Base-by-base conservation (phyloP, 225 moss, liverwort and hornwort species). In the Physcomitrium patens region DNA sequence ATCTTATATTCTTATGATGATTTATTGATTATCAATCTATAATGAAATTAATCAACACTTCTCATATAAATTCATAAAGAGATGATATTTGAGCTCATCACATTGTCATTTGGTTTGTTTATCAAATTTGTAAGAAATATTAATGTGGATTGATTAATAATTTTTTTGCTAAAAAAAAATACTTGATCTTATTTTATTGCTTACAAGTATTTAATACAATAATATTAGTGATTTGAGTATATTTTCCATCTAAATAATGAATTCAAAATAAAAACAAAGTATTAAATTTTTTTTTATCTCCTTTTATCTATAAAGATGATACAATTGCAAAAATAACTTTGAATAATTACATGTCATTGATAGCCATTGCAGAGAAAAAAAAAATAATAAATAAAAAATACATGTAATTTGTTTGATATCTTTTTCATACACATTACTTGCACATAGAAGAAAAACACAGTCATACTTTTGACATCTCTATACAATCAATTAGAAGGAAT, bases 181-280 rank as follows among this genome's bases (percentile, higher is more conserved):
- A 50, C 78, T 86, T 37, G 78, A 71, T 77, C 86, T 76, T 78
- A 67, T 83, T 67, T 68, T 83, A 75, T 83, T 89, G 77, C 86
- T 86, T 89, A 74, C 55, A 63, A 44, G 42, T 69, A 69, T 75
- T 84, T 42, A 63, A 63, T 47, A 15, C 63, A 27, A 45, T 53
- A 13, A 72, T 51, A 52, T 81, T 46, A 85, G 27, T 71, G 22
- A 66, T 12, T 45, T 64, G 37, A 18, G 44, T 58, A 45, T 23
- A 67, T 50, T 15, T 71, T 63, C 75, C 63, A 62, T 18, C 26
- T 15, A n/a, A 62, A 51, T 52, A 44, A 63, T 13, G 50, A 73
- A 42, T 77, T 14, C 3, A 67, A 50, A 28, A 16, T 31, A 31
- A 4, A n/a, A 12, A 10, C 17, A 1, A 14, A 50, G 14, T 55